Evolutionary conservation across 2,329 filamentous ascomycete genomes (phyloP).

Genomic region (Gnomoniopsis sp.): DNA sequence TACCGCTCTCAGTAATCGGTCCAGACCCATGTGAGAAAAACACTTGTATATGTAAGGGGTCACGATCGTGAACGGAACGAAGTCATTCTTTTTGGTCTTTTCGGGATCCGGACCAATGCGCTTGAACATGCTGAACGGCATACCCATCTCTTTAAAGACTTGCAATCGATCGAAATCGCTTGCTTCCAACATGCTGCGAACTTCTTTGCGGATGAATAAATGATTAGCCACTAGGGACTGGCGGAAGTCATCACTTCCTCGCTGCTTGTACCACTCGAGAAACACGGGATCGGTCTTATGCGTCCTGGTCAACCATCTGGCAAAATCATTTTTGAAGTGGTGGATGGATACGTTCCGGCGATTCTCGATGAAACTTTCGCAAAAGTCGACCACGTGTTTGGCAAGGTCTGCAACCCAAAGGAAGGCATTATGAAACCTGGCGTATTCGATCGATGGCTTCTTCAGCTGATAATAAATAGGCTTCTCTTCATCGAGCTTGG

Average conservation of each 20-base stretch:
- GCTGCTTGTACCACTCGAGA: slow-evolving; percentile 50
- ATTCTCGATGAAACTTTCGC: slow-evolving; percentile 34
- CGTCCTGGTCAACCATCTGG: slow-evolving; percentile 46
- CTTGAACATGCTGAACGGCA: slow-evolving; percentile 9
- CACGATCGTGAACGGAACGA: slow-evolving; percentile 53
- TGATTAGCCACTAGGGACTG: slow-evolving; percentile 56
- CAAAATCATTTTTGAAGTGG: slow-evolving; percentile 58
- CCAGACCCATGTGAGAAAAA: slow-evolving; percentile 63
- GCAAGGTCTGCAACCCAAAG: slow-evolving; percentile 68
- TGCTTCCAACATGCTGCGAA: slow-evolving; percentile 42
- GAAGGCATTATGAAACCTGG: slow-evolving; percentile 59
- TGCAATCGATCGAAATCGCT: slow-evolving; percentile 30
- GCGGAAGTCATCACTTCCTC: slow-evolving; percentile 58
- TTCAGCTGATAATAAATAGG: slow-evolving; percentile 62
- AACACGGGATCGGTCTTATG: slow-evolving; percentile 45
- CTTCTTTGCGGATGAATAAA: slow-evolving; percentile 64
- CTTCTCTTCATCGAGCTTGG: slow-evolving; percentile 37
- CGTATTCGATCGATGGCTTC: slow-evolving; percentile 57
- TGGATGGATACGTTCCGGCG: slow-evolving; percentile 42
- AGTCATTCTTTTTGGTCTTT: background rate
- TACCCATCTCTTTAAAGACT: slow-evolving; percentile 52
- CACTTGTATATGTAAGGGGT: slow-evolving; percentile 65
- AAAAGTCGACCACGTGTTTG: slow-evolving; percentile 70
- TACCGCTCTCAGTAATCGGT: slow-evolving; percentile 41
- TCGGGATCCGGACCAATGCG: background rate